Percentiles rank a stretch among this genome's conserved stretches.
These are phyloP conservation scores for Xylaria acuta DNA, from an alignment of 495 filamentous ascomycete genomes.

Conservation along the genomic window DNA sequence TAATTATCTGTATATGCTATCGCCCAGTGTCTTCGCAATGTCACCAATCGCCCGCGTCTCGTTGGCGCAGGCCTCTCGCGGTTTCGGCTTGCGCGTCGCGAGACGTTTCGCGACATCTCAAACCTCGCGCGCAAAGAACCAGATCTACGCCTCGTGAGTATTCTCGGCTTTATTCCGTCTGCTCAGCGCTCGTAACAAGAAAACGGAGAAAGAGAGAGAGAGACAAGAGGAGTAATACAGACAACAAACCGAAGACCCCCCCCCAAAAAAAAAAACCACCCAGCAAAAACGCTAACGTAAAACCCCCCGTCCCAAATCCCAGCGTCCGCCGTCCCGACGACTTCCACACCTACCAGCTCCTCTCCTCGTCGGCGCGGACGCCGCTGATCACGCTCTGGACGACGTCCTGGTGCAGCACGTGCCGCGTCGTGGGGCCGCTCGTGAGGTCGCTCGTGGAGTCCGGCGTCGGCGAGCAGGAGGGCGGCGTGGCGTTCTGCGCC, in stretches of 20 bases:
- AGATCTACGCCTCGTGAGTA: constrained; percentile 54
- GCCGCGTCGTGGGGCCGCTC: constrained; percentile 60
- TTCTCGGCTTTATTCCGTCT: background rate
- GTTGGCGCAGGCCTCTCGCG: constrained; percentile 5
- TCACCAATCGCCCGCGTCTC: constrained; percentile 1
- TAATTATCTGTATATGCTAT: background rate
- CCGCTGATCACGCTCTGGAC: constrained; percentile 76
- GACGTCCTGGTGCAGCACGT: constrained; percentile 68
- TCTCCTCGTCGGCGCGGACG: constrained; percentile 62
- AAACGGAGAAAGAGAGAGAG: background rate
- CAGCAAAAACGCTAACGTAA: constrained; percentile 9
- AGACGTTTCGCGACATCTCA: constrained; percentile 43
- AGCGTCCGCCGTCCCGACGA: constrained; percentile 66
- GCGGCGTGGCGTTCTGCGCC: constrained; percentile 65
- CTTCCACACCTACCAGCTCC: constrained; percentile 64
- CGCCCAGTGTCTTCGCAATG: background rate
- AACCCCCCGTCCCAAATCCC: background rate
- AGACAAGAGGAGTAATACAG: background rate
- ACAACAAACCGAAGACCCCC: background rate
- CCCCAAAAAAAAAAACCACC: background rate
- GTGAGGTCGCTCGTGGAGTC: constrained; percentile 60
- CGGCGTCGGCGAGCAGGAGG: constrained; percentile 63
- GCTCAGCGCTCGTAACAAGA: background rate
- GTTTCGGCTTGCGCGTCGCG: background rate
- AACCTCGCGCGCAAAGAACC: constrained; percentile 44